Evolutionary conservation across 1,139 yeast species (phyloP).

Genomic region (Spathaspora sp.): DNA sequence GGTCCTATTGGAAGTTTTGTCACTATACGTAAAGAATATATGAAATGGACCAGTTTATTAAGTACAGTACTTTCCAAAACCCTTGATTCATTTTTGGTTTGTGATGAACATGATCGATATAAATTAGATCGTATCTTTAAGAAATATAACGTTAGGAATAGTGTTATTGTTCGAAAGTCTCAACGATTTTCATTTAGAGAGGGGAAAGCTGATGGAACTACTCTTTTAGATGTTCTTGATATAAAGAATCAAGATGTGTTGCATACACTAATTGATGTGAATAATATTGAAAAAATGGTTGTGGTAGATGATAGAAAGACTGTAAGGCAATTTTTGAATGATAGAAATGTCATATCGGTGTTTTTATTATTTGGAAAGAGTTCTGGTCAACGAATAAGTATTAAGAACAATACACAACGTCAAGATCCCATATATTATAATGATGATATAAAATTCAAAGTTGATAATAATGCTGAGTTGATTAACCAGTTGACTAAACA

Average conservation of each 20-base stretch:
- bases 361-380: slow-evolving; percentile 42
- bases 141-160: slow-evolving; percentile 22
- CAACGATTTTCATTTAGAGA: slow-evolving; percentile 54
- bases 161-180: slow-evolving; percentile 53
- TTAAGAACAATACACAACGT: slow-evolving; percentile 44
- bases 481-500: slow-evolving; percentile 17
- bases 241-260: slow-evolving; percentile 54
- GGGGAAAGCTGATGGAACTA: slow-evolving; percentile 33
- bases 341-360: slow-evolving; percentile 45
- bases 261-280: slow-evolving; percentile 65
- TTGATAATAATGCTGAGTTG: slow-evolving; percentile 19
- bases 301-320: slow-evolving; percentile 49
- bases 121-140: slow-evolving; percentile 46
- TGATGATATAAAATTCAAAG: slow-evolving; percentile 30
- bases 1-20: slow-evolving; percentile 82
- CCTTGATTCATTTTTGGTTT: slow-evolving; percentile 67
- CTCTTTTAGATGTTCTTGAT: slow-evolving; percentile 61
- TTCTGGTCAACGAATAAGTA: slow-evolving; percentile 44
- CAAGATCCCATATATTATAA: slow-evolving; percentile 58
- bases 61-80: slow-evolving; percentile 50
- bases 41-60: slow-evolving; percentile 62
- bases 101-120: slow-evolving; percentile 59
- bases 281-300: slow-evolving; percentile 57
- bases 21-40: slow-evolving; percentile 52
- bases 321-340: slow-evolving; percentile 44